Conservation (phyloP, 2,329 filamentous ascomycete species). For the Colletotrichum endophyticum region DNA sequence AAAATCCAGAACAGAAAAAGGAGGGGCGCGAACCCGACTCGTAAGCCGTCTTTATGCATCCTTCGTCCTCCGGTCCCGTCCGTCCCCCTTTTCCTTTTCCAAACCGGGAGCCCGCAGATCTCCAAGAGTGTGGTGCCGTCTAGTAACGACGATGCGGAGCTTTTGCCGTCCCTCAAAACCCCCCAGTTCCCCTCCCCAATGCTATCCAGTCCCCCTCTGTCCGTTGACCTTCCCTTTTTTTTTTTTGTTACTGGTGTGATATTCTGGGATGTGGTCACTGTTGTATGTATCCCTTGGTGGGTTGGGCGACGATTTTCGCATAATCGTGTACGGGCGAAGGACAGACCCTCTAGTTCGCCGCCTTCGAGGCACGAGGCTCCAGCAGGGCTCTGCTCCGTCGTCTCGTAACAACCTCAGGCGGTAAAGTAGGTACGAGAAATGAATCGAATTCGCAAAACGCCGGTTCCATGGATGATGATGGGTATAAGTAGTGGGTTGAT, state of each 20-base stretch:
- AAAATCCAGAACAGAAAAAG: not conserved
- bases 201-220: not conserved
- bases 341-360: not conserved
- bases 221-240: not conserved
- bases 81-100: not conserved
- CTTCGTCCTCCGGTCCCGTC: not conserved
- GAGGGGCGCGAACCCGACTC: constrained; percentile 4
- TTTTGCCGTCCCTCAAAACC: not conserved
- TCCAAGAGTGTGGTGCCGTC: not conserved
- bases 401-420: not conserved
- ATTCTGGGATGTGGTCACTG: not conserved
- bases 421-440: constrained; percentile 12
- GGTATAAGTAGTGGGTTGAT: not conserved
- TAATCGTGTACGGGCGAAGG: not conserved
- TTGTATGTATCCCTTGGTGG: not conserved
- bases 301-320: not conserved
- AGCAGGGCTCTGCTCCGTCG: not conserved
- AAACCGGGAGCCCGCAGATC: not conserved
- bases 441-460: constrained; percentile 18
- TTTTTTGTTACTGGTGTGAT: not conserved
- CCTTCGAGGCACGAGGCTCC: not conserved
- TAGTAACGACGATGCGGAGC: constrained; percentile 14
- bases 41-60: not conserved
- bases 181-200: not conserved
- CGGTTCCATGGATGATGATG: constrained; percentile 5